Evolutionary conservation across 2,329 filamentous ascomycete species (phyloP), one percentile per base, ranked within the genome.

Genomic region (Venturia oleaginea): DNA sequence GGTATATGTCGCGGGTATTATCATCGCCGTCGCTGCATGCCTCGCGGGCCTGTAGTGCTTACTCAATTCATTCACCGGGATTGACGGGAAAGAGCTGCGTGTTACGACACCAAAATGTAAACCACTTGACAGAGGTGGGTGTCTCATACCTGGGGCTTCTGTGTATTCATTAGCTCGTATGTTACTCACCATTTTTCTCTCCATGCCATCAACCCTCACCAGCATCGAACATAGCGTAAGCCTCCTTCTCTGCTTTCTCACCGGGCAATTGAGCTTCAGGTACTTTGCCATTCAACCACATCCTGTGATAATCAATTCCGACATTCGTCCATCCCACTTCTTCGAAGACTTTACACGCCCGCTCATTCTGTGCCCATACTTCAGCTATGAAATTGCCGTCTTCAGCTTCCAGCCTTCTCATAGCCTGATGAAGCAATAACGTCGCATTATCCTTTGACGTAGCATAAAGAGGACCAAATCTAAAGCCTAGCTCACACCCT

Each of bases 391-490:
- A 67, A 22, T 61, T 71, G 0, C 71, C 70, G 2, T 67, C 61
- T 19, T 66, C 65, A 5, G 62, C 61, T 2, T 67, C 63, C 24
- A 61, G 34, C 43, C 55, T 61, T 43, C 68, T 63, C 71, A 76
- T 73, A 10, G 71, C 68, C 5, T 64, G 63, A 11, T 65, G 63
- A 8, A 76, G 67, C 6, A 74, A 68, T 8, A 69, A 63, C 13
- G 64, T 54, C 2, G 74, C 74, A 34, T 70, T 66, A 1, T 66
- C 40, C 32, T 67, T 60, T 24, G 69, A 69, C 8, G 68, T 66
- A 7, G 74, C 75, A 63, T 75, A 76, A 10, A 77, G 63, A 7
- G 75, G 75, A 0, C 75, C 75, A 61, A 76, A 67, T 1, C 74
- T 68, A 55, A 71, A 70, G 3, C 75, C 75, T 19, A 71, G 61